Evolutionary conservation across 352 stramenopile genomes (phyloP).

Genomic region (Phytopythium vexans): DNA sequence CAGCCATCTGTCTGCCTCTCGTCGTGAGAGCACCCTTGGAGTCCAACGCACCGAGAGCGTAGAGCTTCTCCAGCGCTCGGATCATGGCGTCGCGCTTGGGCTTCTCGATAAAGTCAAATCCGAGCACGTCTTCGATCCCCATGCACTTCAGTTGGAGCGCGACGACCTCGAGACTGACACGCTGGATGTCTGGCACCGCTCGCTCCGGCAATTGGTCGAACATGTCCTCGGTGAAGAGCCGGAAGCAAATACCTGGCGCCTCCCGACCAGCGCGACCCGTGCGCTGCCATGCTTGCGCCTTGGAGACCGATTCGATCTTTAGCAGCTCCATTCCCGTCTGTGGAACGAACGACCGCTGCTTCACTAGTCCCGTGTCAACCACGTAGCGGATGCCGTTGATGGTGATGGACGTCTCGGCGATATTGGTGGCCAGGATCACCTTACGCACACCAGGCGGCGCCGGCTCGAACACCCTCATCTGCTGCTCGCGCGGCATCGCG

Average conservation of each 20-base stretch:
- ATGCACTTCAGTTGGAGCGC: conserved; percentile 87
- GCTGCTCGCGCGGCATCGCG: conserved; percentile 92
- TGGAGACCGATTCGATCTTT: conserved; percentile 82
- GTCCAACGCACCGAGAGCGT: conserved; percentile 69
- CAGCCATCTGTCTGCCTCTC: conserved; percentile 79
- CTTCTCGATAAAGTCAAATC: conserved; percentile 89
- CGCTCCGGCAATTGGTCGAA: conserved; percentile 80
- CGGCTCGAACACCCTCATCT: conserved; percentile 93
- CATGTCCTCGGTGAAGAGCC: conserved; percentile 80
- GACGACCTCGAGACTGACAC: conserved; percentile 80
- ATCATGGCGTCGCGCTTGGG: conserved; percentile 70
- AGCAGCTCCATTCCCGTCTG: conserved; percentile 88
- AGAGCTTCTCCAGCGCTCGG: conserved; percentile 83
- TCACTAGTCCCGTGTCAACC: conserved; percentile 84
- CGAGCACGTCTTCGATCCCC: conserved; percentile 79
- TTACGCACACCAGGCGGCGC: conserved; percentile 81
- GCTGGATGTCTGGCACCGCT: conserved; percentile 81
- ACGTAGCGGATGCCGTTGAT: conserved; percentile 95
- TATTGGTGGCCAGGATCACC: conserved; percentile 95
- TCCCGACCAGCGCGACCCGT: conserved; percentile 87
- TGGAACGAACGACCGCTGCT: conserved; percentile 86
- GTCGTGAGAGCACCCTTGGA: conserved; percentile 60
- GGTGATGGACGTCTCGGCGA: conserved; percentile 97
- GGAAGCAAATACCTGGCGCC: conserved; percentile 75
- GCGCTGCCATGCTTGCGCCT: conserved; percentile 90